These are phyloP conservation scores for Fusarium sp. DNA, from an alignment of 2,329 filamentous ascomycete species.

Conservation along the genomic window DNA sequence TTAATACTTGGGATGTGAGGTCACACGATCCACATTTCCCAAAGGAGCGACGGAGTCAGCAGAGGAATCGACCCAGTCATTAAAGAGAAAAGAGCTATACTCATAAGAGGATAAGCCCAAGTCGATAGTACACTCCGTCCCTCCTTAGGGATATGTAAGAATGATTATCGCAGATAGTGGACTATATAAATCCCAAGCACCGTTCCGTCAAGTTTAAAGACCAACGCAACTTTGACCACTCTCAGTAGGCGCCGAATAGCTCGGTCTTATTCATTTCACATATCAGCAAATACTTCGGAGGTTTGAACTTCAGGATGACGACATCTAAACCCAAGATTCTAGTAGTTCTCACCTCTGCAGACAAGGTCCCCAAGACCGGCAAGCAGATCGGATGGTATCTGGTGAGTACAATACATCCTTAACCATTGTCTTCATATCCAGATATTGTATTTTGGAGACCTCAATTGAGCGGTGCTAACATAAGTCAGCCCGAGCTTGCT, in stretches of 20 bases:
- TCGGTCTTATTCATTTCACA: accelerated
- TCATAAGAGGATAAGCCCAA: background rate
- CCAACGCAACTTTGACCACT: background rate
- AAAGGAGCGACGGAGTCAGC: constrained; percentile 6
- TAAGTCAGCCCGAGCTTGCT: background rate
- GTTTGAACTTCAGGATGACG: background rate
- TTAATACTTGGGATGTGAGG: no score
- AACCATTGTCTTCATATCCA: background rate
- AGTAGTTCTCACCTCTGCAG: background rate
- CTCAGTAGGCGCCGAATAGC: accelerated
- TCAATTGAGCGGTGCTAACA: background rate
- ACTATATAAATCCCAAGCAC: background rate
- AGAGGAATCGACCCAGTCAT: no score
- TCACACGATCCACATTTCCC: background rate
- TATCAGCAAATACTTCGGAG: accelerated
- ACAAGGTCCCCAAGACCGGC: background rate
- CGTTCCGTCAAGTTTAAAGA: accelerated
- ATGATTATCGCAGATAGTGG: no score
- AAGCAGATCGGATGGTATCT: background rate
- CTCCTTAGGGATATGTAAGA: background rate
- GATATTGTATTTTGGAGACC: accelerated
- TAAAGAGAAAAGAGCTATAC: no score
- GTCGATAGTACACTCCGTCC: background rate
- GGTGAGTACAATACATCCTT: background rate
- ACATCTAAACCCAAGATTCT: background rate